Evolutionary conservation across 495 filamentous ascomycete species (phyloP).

Genomic region (Penicillium atrosanguineum): DNA sequence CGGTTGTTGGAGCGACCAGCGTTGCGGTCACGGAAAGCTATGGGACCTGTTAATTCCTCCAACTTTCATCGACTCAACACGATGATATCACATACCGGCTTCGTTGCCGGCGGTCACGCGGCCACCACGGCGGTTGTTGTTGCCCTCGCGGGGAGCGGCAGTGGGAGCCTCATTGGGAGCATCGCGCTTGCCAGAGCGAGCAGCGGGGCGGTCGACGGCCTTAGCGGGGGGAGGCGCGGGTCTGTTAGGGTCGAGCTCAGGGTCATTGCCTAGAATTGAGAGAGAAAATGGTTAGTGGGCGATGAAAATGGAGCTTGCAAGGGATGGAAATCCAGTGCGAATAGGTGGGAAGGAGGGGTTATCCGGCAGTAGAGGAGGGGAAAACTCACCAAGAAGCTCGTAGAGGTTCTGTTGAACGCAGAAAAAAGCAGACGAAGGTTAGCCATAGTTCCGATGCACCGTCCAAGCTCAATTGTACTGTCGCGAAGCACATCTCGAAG

Average conservation of each 20-base stretch:
- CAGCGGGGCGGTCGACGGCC: slow-evolving; percentile 79
- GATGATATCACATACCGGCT: slow-evolving; percentile 60
- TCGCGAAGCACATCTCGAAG: slow-evolving; percentile 7
- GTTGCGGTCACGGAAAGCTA: slow-evolving; percentile 89
- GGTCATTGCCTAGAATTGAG: slow-evolving; percentile 70
- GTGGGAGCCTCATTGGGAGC: slow-evolving; percentile 64
- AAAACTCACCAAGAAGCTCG: slow-evolving; percentile 79
- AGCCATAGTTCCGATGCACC: slow-evolving; percentile 19
- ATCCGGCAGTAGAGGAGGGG: slow-evolving; percentile 12
- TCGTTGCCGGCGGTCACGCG: slow-evolving; percentile 70
- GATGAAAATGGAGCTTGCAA: slow-evolving; percentile 5
- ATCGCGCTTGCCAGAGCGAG: slow-evolving; percentile 86
- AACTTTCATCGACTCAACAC: not conserved
- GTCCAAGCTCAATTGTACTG: slow-evolving; percentile 10
- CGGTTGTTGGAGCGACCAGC: slow-evolving; percentile 82
- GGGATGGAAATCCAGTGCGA: not conserved
- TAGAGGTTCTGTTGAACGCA: slow-evolving; percentile 61
- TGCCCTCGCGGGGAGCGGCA: slow-evolving; percentile 32
- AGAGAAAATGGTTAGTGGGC: slow-evolving; percentile 20
- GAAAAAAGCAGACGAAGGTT: slow-evolving; percentile 19
- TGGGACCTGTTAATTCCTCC: slow-evolving; percentile 3
- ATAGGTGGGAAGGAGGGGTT: not conserved
- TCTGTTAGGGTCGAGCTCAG: slow-evolving; percentile 78
- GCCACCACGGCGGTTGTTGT: slow-evolving; percentile 54
- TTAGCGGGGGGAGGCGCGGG: slow-evolving; percentile 74